A percentile compares a stretch with the other conserved stretches of the same genome.
These are phyloP conservation scores for Dryadomyces quercivorus DNA, from an alignment of 2,329 filamentous ascomycete genomes.

Conservation along the genomic window DNA sequence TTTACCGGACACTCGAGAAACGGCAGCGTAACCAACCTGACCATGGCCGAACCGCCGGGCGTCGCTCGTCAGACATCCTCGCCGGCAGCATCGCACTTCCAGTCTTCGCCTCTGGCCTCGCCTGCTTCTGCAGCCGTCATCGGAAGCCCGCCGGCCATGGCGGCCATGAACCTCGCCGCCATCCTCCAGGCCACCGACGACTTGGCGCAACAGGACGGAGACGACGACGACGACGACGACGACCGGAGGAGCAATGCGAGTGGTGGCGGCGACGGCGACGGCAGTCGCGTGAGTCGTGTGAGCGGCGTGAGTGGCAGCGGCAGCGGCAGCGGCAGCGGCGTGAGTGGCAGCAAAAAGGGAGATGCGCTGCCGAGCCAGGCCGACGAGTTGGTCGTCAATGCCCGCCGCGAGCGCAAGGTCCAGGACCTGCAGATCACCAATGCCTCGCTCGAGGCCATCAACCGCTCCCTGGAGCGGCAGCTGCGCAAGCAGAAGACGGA, in stretches of 20 bases:
- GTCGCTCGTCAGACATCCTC: slow-evolving; percentile 9
- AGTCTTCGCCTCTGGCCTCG: slow-evolving; percentile 1
- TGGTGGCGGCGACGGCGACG: not conserved
- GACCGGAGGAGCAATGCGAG: slow-evolving; percentile 14
- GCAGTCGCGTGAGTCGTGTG: not conserved
- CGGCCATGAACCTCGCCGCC: slow-evolving; percentile 32
- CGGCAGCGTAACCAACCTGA: slow-evolving; percentile 25
- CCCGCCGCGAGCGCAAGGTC: slow-evolving; percentile 84
- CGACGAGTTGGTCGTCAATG: slow-evolving; percentile 74
- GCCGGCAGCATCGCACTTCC: slow-evolving; percentile 3
- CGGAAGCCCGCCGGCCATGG: not conserved
- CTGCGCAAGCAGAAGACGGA: slow-evolving; percentile 85
- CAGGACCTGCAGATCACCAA: slow-evolving; percentile 95
- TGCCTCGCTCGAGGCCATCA: slow-evolving; percentile 87
- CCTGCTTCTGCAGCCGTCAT: not conserved
- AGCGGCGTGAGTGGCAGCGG: not conserved
- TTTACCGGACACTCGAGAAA: slow-evolving; percentile 24
- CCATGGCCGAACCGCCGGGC: slow-evolving; percentile 11
- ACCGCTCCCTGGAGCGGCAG: slow-evolving; percentile 81
- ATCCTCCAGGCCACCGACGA: slow-evolving; percentile 45
- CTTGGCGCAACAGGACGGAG: slow-evolving; percentile 16
- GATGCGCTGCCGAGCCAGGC: slow-evolving; percentile 41
- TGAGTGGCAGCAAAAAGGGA: slow-evolving; percentile 1
- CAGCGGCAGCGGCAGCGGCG: slow-evolving; percentile 1
- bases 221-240: slow-evolving; percentile 16